phyloP scores from a whole-genome alignment of 768 basidiomycete genomes.

The Suillus americanus region DNA sequence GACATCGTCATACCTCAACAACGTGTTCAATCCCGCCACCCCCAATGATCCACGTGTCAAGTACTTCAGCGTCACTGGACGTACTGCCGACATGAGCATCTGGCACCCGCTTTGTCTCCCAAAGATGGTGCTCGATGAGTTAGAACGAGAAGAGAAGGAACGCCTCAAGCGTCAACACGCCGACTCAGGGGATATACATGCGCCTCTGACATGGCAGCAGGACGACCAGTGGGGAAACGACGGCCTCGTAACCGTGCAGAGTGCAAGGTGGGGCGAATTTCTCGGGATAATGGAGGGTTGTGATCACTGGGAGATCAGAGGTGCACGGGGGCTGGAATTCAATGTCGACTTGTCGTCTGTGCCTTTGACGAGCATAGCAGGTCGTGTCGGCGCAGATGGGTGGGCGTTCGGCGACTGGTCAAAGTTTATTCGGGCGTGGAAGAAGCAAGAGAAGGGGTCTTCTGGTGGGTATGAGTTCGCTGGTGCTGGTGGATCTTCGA shows the following conservation, averaged over 20 bases:
- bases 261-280: conserved; percentile 95
- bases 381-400: conserved; percentile 41
- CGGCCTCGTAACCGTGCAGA: conserved; percentile 87
- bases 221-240: conserved; percentile 81
- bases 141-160: conserved; percentile 61
- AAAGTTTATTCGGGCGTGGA: conserved; percentile 61
- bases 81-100: conserved; percentile 61
- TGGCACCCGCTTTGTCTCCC: conserved; percentile 98
- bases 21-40: conserved; percentile 78
- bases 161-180: conserved; percentile 41
- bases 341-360: conserved; percentile 58
- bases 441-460: conserved; percentile 48
- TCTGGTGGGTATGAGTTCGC: conserved; percentile 33
- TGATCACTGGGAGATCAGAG: conserved; percentile 97
- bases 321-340: conserved; percentile 75
- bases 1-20: conserved; percentile 77
- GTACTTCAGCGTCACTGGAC: conserved; percentile 89
- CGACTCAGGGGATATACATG: conserved; percentile 14
- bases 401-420: conserved; percentile 57
- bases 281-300: conserved; percentile 85
- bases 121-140: conserved; percentile 89
- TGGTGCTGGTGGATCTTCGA: conserved; percentile 15
- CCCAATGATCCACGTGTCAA: conserved; percentile 81
- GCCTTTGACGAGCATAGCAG: conserved; percentile 38
- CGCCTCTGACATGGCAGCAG: conserved; percentile 42